These are phyloP conservation scores for Rhynchospora breviuscula DNA, from an alignment of 176 grass and related monocot species.

Conservation along the genomic window DNA sequence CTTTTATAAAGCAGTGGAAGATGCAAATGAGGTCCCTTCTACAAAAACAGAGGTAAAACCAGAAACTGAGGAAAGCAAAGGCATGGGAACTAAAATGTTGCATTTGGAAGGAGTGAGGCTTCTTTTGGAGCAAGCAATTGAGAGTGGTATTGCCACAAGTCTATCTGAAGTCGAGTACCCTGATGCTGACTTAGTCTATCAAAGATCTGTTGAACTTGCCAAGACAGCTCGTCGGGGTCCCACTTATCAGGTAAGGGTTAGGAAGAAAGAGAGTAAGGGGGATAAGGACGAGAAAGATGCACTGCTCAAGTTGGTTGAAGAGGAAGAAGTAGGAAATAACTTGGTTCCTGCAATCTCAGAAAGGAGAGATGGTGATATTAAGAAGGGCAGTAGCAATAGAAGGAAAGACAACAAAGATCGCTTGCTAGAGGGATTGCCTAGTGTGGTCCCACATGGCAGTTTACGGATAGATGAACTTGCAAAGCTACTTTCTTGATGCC, in stretches of 20 bases:
- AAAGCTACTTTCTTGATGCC: constrained; percentile 50
- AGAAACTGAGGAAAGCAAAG: constrained; percentile 16
- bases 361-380: constrained; percentile 27
- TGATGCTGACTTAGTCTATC: constrained; percentile 56
- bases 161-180: constrained; percentile 40
- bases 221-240: constrained; percentile 49
- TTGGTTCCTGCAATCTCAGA: constrained; percentile 15
- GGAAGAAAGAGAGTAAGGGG: constrained; percentile 15
- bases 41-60: constrained; percentile 19
- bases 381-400: constrained; percentile 11
- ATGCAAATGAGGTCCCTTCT: constrained; percentile 22
- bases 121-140: constrained; percentile 63
- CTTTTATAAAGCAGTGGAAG: not conserved
- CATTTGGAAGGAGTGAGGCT: constrained; percentile 53
- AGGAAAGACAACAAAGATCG: constrained; percentile 35
- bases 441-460: constrained; percentile 56
- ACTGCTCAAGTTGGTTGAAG: constrained; percentile 4
- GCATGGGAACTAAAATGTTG: not conserved
- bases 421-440: constrained; percentile 35
- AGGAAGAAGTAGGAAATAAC: constrained; percentile 24
- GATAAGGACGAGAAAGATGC: constrained; percentile 22
- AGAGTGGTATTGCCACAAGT: constrained; percentile 48
- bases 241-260: constrained; percentile 26
- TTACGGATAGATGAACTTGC: constrained; percentile 90
- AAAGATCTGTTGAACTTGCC: constrained; percentile 55